phyloP scores from a whole-genome alignment of 78 protist species.

The Dictyostelium citrinum region DNA sequence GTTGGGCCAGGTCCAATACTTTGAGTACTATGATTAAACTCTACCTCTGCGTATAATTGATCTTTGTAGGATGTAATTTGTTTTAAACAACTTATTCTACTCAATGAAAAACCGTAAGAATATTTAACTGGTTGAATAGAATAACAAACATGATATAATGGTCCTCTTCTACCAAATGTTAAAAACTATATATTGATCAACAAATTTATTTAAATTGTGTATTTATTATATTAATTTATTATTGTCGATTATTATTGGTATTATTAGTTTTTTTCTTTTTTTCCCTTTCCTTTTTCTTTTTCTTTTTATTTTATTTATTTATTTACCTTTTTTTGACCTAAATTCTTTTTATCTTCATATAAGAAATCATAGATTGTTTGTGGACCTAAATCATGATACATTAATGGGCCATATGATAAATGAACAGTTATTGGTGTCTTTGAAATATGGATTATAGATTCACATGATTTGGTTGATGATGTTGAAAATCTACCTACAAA shows the following conservation, averaged over 20 bases:
- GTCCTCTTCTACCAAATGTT: constrained; percentile 81
- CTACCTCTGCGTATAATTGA: constrained; percentile 82
- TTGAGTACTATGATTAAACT: constrained; percentile 77
- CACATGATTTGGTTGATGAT: constrained; percentile 66
- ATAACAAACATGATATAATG: constrained; percentile 79
- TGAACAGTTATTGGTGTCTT: constrained; percentile 69
- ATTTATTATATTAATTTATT: not conserved
- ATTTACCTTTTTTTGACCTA: constrained; percentile 59
- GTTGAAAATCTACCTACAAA: constrained; percentile 79
- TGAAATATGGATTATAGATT: constrained; percentile 64
- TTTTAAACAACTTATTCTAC: constrained; percentile 69
- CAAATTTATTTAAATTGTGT: too few relatives aligned
- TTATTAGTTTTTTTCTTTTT: not conserved
- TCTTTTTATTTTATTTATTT: not conserved
- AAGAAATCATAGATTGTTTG: constrained; percentile 72
- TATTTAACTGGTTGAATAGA: constrained; percentile 75
- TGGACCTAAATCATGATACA: constrained; percentile 79
- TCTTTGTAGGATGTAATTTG: constrained; percentile 66
- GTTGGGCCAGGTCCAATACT: constrained; percentile 78
- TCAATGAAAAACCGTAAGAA: constrained; percentile 70
- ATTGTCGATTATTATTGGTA: not conserved
- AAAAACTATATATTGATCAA: constrained; percentile 11
- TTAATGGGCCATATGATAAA: constrained; percentile 71
- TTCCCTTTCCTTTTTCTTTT: too few relatives aligned
- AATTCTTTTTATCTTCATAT: constrained; percentile 52